Conservation (phyloP, 2,329 filamentous ascomycete genomes). For the Cladorrhinum sp. region DNA sequence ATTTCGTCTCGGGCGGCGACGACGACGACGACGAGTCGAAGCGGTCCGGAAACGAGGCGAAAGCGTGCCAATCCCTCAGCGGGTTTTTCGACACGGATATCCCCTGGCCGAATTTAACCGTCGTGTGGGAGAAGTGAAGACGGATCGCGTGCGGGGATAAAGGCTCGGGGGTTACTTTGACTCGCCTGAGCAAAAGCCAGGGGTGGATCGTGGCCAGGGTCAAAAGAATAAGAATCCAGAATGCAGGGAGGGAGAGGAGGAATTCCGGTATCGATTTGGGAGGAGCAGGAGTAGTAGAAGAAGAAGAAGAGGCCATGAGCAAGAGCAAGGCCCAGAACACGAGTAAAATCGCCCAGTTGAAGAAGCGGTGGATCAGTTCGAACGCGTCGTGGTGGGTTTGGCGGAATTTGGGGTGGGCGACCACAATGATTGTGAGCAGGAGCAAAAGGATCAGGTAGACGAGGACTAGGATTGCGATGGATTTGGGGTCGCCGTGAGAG, state of each 20-base stretch:
- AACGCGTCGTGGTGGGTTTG: conserved; percentile 64
- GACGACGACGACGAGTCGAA: too few relatives aligned
- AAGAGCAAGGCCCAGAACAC: conserved; percentile 33
- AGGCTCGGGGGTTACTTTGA: conserved; percentile 51
- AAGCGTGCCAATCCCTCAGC: conserved; percentile 59
- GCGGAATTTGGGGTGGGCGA: conserved; percentile 63
- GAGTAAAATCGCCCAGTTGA: conserved; percentile 64
- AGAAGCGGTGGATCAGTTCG: conserved; percentile 68
- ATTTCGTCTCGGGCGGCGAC: conserved; percentile 40
- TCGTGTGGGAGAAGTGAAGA: conserved; percentile 54
- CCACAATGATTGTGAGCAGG: conserved; percentile 59
- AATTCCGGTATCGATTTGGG: conserved; percentile 17
- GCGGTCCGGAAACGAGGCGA: conserved; percentile 56
- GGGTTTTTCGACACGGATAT: conserved; percentile 53
- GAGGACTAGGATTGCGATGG: conserved; percentile 42
- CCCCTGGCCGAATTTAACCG: conserved; percentile 45
- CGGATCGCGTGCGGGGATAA: conserved; percentile 62
- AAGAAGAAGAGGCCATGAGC: conserved; percentile 32
- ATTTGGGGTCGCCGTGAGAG: conserved; percentile 29
- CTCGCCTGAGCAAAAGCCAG: conserved; percentile 59
- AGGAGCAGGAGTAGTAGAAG: too few relatives aligned
- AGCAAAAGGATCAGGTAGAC: conserved; percentile 53
- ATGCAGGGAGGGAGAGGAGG: conserved; percentile 39
- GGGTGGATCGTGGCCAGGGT: conserved; percentile 57
- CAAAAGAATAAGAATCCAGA: conserved; percentile 58